Evolutionary conservation across 2,329 filamentous ascomycete species (phyloP).

Genomic region (Alternaria infectoria): DNA sequence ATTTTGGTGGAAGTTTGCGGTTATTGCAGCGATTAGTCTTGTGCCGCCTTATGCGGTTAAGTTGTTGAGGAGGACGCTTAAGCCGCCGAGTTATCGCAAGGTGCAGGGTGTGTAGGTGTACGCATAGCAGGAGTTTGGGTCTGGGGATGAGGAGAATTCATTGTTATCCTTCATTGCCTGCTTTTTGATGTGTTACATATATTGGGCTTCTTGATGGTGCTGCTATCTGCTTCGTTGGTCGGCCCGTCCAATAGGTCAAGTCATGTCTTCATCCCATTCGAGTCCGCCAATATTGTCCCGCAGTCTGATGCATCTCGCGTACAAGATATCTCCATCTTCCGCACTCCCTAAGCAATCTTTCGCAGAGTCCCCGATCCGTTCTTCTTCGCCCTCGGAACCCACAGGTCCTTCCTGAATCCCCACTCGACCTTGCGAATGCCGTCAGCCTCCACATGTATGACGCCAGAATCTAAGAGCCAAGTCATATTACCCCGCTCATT

Average conservation of each 20-base stretch:
- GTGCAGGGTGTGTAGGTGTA: slow-evolving; percentile 70
- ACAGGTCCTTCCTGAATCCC: background rate
- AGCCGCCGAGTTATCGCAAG: slow-evolving; percentile 93
- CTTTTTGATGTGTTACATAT: background rate
- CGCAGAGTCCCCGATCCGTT: background rate
- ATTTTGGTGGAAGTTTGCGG: slow-evolving; percentile 86
- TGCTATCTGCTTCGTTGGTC: background rate
- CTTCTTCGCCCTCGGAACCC: background rate
- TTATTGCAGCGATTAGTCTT: slow-evolving; percentile 79
- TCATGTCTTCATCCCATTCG: background rate
- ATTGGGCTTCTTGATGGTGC: background rate
- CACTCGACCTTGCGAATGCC: background rate
- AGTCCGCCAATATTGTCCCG: background rate
- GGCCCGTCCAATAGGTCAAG: background rate
- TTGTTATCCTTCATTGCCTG: background rate
- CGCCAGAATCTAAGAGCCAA: background rate
- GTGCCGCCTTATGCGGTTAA: slow-evolving; percentile 89
- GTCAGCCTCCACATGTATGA: rapidly evolving
- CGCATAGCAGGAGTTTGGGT: background rate
- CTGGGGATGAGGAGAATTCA: background rate
- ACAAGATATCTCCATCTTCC: background rate
- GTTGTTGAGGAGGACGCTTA: slow-evolving; percentile 81
- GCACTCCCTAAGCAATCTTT: rapidly evolving
- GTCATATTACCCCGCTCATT: background rate
- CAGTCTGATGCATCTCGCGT: background rate